Base-by-base conservation (phyloP, 257 asterid genomes). In the Jaltomata sinuosa region DNA sequence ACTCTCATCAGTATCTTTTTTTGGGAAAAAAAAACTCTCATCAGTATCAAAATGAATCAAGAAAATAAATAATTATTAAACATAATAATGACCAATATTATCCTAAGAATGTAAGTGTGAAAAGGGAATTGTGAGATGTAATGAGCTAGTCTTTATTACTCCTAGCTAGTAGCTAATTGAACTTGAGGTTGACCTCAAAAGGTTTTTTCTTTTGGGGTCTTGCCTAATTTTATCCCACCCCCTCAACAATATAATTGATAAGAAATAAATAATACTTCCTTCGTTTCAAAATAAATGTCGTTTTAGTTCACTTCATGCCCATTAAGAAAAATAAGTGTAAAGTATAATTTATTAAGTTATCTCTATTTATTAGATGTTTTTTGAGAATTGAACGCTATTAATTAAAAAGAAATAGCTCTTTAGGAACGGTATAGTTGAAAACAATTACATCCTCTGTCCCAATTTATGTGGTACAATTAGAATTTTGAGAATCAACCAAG, bases 201-300 rank as follows among this genome's bases (percentile, higher is more conserved):
- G 12, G 77, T 22, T 67, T 42, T 72, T 14, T 27, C 40, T 38
- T 45, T 55, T 3, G 2, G 27, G 87, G n/a, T 79, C 84, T 76
- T 83, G 87, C 88, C 90, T 65, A 87, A 87, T 86, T 64, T 52
- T 31, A 84, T 34, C 85, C 87, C 83, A 80, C 47, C 50, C 81
- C 85, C 87, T 82, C 65, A 34, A 80, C 69, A 85, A 49, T 50
- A n/a, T n/a, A n/a, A n/a, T n/a, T 82, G 72, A 88, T 80, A 81
- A 40, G 59, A 10, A 21, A 85, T 38, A 54, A n/a, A 67, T 54
- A 12, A 76, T 52, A 76, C 47, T 6, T 3, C 21, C 25, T 53
- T 6, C 4, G 10, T 53, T 53, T 18, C 3, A 53, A 53, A 42
- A 45, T 45, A 45, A 38, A 8, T 38, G 9, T 5, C 7, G 42